Evolutionary conservation across 108 stramenopile genomes (phyloP).

Genomic region (Nitzschia sp.): DNA sequence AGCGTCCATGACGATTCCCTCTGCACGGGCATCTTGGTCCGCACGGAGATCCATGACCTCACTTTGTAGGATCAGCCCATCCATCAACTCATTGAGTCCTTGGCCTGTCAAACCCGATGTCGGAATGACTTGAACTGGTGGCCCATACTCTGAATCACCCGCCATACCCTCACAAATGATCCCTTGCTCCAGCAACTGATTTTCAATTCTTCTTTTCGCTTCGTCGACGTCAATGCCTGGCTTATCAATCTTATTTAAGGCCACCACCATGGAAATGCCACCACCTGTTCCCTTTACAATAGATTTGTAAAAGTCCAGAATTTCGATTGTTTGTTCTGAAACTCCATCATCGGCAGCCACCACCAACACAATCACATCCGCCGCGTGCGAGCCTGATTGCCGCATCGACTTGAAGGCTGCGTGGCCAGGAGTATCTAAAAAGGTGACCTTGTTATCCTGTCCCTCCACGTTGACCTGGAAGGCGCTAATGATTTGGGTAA

Average conservation of each 20-base stretch:
- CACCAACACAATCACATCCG: conserved; percentile 95
- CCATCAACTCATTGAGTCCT: conserved; percentile 90
- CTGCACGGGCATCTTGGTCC: conserved; percentile 74
- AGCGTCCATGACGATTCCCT: conserved; percentile 83
- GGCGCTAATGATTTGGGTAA: conserved; percentile 95
- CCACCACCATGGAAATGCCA: conserved; percentile 88
- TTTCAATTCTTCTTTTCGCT: conserved; percentile 74
- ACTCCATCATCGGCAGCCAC: conserved; percentile 97
- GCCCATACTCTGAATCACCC: conserved; percentile 69
- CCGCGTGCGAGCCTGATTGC: conserved; percentile 87
- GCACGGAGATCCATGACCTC: conserved; percentile 89
- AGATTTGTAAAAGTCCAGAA: conserved; percentile 89
- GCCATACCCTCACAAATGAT: conserved; percentile 65
- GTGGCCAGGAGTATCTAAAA: conserved; percentile 98
- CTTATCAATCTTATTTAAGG: conserved; percentile 95
- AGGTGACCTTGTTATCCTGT: conserved; percentile 70
- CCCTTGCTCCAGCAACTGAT: conserved; percentile 87
- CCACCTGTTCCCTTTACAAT: conserved; percentile 64
- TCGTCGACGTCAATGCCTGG: conserved; percentile 84
- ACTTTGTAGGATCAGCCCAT: conserved; percentile 76
- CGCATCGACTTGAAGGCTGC: conserved; percentile 95
- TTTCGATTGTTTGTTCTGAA: conserved; percentile 93
- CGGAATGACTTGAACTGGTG: conserved; percentile 86
- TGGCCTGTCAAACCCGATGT: conserved; percentile 87
- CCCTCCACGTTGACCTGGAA: conserved; percentile 80